Base-by-base conservation (phyloP, 306 rosid genomes). In the Corylus heterophylla region DNA sequence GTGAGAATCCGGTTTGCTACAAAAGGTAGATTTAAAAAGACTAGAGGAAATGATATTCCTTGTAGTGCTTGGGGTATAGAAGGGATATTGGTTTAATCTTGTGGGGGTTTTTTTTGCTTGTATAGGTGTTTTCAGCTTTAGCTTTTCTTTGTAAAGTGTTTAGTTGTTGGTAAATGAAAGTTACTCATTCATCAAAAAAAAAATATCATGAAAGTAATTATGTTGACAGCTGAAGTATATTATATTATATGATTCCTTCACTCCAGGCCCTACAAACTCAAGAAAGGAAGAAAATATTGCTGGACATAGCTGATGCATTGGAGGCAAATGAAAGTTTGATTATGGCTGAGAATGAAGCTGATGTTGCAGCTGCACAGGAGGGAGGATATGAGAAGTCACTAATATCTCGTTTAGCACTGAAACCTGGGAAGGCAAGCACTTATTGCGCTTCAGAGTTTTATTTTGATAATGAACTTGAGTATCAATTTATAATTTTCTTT, bases 341-440 rank as follows among this genome's bases (percentile, higher is more conserved):
- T 63, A 58, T 75, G 68, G 80, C 74, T 55, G 96, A 90, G 85
- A 94, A 94, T 71, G 81, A 54, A 49, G 92, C 89, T 68, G 98
- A 94, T 81, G 78, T 90, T 78, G 85, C 86, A 51, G 96, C 88
- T 76, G 96, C 97, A 0, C 86, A 84, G 76, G 87, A 77, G 6
- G 88, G 75, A 68, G 92, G 96, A 79, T 88, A 86, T 82, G 98
- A 91, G 50, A 87, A 78, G 82, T 79, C 98, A 59, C 79, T 95
- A 42, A 76, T 93, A 44, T 88, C 99, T n/a, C 94, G 96, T 78
- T 85, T 95, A 84, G 80, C 93, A 58, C 68, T 95, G 48, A 89
- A 88, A 80, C 88, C 93, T 11, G 94, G 92, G 82, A 95, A 88
- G 96, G 99, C 80, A 86, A 79, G 90, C 59, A 69, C 67, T 76